Evolutionary conservation across 345 rosid genomes (phyloP).

Genomic region (Ceriops zippeliana): DNA sequence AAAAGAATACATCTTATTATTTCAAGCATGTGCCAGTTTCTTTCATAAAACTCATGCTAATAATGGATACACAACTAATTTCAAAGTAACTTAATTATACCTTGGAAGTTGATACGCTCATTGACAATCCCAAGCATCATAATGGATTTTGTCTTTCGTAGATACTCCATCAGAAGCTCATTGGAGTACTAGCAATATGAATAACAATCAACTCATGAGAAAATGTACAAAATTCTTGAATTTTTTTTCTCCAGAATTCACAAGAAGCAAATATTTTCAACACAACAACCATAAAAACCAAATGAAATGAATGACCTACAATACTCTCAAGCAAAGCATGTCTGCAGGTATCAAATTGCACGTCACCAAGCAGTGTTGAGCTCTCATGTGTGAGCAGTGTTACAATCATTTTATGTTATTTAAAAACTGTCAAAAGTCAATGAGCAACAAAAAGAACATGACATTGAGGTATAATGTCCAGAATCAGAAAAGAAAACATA

Average conservation of each 20-base stretch:
- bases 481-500: no score
- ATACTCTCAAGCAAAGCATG: neutral
- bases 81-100: conserved; percentile 32
- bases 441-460: no score
- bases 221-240: conserved; percentile 5
- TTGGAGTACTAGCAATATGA: conserved; percentile 70
- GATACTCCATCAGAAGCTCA: conserved; percentile 86
- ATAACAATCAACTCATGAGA: conserved; percentile 13
- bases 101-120: conserved; percentile 86
- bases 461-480: no score
- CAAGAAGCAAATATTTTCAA: no score
- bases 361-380: neutral
- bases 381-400: neutral
- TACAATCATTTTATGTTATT: no score
- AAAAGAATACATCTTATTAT: conserved; percentile 7
- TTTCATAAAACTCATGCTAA: neutral
- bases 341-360: neutral
- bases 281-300: neutral
- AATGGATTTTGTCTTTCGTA: conserved; percentile 72
- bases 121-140: conserved; percentile 84
- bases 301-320: neutral
- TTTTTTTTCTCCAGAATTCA: neutral
- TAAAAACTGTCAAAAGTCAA: no score
- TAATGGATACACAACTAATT: neutral
- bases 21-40: neutral